A percentile compares a stretch with the other conserved stretches of the same genome.
Evolutionary conservation across 768 basidiomycete species (phyloP).

Genomic region (Trametes coccinea): DNA sequence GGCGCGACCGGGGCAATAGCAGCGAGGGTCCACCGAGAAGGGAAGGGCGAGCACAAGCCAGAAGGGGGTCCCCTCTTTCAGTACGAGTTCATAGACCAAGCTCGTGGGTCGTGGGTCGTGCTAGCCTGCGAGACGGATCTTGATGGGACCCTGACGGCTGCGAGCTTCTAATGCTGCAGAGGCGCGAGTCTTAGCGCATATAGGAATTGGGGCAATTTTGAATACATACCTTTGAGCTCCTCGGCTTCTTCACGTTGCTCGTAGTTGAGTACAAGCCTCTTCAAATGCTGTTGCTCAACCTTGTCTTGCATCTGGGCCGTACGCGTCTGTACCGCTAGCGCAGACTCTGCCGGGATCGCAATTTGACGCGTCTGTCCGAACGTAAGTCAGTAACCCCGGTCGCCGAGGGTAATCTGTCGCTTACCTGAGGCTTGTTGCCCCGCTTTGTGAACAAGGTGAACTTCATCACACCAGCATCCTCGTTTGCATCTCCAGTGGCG

Average conservation of each 20-base stretch:
- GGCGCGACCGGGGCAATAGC: constrained; percentile 1
- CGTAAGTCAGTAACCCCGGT: not conserved
- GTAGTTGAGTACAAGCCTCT: constrained; percentile 90
- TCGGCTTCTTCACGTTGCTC: constrained; percentile 88
- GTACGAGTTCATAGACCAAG: not conserved
- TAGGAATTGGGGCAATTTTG: not conserved
- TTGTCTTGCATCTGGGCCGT: constrained; percentile 92
- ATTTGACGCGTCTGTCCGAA: constrained; percentile 72
- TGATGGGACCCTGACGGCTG: constrained; percentile 65
- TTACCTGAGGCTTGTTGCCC: constrained; percentile 89
- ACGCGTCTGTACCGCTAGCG: constrained; percentile 87
- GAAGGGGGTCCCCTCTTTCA: constrained; percentile 14
- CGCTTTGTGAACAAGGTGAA: constrained; percentile 92
- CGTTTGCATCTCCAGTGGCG: constrained; percentile 28
- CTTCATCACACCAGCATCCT: constrained; percentile 63
- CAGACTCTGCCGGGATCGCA: constrained; percentile 83
- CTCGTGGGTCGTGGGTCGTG: not conserved
- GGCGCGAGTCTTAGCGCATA: not conserved
- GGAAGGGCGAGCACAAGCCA: constrained; percentile 19
- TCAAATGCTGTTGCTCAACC: constrained; percentile 95
- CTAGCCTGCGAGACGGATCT: constrained; percentile 76
- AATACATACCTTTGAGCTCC: constrained; percentile 64
- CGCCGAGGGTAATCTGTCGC: constrained; percentile 9
- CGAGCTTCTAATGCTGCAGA: constrained; percentile 65
- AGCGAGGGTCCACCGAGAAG: constrained; percentile 2